These are phyloP conservation scores for Fraxinus floribunda DNA, from an alignment of 305 asterid species.

Conservation along the genomic window DNA sequence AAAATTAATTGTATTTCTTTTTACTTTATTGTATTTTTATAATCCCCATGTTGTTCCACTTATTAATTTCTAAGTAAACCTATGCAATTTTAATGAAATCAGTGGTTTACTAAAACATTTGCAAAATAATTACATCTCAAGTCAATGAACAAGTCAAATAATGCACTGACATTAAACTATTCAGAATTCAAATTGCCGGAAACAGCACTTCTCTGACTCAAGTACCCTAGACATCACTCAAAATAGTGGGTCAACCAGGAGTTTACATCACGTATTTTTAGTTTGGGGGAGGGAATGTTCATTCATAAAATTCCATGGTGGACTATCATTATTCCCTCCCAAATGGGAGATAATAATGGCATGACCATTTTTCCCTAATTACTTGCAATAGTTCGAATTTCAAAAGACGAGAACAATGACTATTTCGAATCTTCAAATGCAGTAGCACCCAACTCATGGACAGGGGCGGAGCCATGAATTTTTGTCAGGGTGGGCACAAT, in stretches of 20 bases:
- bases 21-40: no score
- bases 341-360: neutral
- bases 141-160: slow-evolving; percentile 16
- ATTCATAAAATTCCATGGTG: neutral
- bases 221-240: neutral
- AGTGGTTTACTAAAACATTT: slow-evolving; percentile 14
- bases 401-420: neutral
- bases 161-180: slow-evolving; percentile 8
- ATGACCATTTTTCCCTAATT: neutral
- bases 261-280: no score
- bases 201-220: neutral
- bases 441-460: no score
- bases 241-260: no score
- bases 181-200: slow-evolving; percentile 1
- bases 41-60: no score
- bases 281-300: neutral
- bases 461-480: no score
- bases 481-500: no score
- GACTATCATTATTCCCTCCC: neutral
- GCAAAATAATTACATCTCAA: slow-evolving; percentile 18
- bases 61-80: no score
- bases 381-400: neutral
- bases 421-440: neutral
- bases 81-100: slow-evolving; percentile 21
- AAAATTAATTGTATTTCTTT: no score